Base-by-base conservation (phyloP, 176 grass and related monocot genomes). In the Phyllostachys edulis region DNA sequence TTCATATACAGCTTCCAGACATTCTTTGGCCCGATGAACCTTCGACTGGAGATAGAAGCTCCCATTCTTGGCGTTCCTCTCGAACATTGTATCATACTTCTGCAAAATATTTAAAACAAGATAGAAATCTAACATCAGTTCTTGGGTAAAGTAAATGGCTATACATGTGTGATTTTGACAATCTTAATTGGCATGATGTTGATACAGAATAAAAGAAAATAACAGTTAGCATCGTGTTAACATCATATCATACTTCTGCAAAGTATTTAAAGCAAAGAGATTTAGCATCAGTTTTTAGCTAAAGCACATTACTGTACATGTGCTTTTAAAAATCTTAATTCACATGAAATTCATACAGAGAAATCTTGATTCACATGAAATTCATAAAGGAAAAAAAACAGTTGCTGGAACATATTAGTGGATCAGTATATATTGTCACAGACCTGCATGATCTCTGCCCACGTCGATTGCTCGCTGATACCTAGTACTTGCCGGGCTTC, bases 21-120 rank as follows among this genome's bases (percentile, higher is more conserved):
- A 93, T 66, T 95, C 92, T 84, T 97, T 97, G 6, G 95, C 95
- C 1, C 92, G 81, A 44, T 97, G 95, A 47, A 97, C 95, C 71
- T 97, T 97, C 10, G 95, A 94, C 79, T 97, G 95, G 5, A 97
- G 90, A 82, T 97, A 94, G 71, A 97, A 97, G 90, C 94, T 97
- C 72, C 95, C 90, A 64, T 60, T 87, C 79, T 97, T 97, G 8
- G 84, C 81, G 20, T 97, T 97, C 61, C 85, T 97, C 92, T 97
- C 90, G 76, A 93, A 97, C 87, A 97, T 84, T 1, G 75, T 68
- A 71, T 93, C 88, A 18, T 97, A 97, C 75, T 84, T 97, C 95
- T 94, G 92, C 81, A 91, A 84, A 85, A 47, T 50, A 71, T 64
- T 56, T 29, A 21, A 79, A 84, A 57, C 3, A 40, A 39, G 17